phyloP scores from a whole-genome alignment of 208 protist species.

The Trypanosoma grayi region DNA sequence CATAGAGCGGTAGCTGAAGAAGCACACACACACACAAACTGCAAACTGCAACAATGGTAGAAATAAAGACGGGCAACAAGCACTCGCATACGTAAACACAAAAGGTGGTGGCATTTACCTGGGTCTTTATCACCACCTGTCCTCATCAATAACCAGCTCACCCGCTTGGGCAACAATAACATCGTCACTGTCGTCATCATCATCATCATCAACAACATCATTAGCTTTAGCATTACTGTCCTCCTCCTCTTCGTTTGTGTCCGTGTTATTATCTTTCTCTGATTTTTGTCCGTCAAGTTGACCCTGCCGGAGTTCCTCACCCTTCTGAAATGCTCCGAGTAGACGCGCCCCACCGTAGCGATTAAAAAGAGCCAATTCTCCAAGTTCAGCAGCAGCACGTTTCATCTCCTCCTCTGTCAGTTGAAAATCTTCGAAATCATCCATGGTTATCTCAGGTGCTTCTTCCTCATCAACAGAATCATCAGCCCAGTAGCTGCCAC shows the following conservation, averaged over 20 bases:
- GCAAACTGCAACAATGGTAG: too few relatives aligned
- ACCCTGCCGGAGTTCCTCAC: slow-evolving; percentile 4
- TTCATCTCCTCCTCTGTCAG: slow-evolving; percentile 55
- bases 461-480: slow-evolving; percentile 15
- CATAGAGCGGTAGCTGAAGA: too few relatives aligned
- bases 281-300: not conserved
- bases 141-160: slow-evolving; percentile 13
- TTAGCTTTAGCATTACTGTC: not conserved
- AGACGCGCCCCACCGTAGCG: slow-evolving; percentile 25
- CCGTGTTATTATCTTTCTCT: slow-evolving; percentile 15
- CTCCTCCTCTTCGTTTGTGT: slow-evolving; percentile 8
- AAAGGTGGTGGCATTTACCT: not conserved
- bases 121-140: not conserved
- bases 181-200: slow-evolving; percentile 26
- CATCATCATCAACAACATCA: slow-evolving; percentile 28
- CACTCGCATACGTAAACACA: too few relatives aligned
- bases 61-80: too few relatives aligned
- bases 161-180: slow-evolving; percentile 19
- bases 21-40: too few relatives aligned
- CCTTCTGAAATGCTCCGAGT: slow-evolving; percentile 16
- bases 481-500: not conserved
- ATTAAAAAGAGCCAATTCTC: slow-evolving; percentile 65
- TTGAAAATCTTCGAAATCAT: slow-evolving; percentile 33
- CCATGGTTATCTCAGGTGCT: slow-evolving; percentile 19
- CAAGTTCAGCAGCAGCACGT: slow-evolving; percentile 44